Evolutionary conservation across 148 eudicot genomes (phyloP), one percentile per base, ranked within the genome.

Genomic region (Rhododendron griersonianum): DNA sequence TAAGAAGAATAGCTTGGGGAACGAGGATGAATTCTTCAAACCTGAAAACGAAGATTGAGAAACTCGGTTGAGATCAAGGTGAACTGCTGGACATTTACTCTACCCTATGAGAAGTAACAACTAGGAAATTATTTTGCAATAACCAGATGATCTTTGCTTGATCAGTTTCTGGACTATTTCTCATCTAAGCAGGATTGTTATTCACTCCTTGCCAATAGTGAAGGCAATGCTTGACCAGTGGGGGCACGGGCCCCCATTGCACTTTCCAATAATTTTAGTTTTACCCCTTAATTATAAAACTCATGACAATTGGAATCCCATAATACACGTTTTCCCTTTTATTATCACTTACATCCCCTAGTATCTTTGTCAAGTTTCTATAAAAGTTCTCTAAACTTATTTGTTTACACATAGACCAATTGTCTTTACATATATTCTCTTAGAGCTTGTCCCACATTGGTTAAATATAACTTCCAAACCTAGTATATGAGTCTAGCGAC

Each of bases 1-100:
- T 86, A 81, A 98, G 91, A 78, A 98, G 98, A 89, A 94, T 83
- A 23, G 99, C 99, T 90, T 94, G 98, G 81, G 96, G 94, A 78
- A 94, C 85, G 35, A 98, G 91, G 85, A 91, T 92, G 90, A 98
- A 98, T 89, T 98, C 98, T 51, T 98, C 98, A 89, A 95, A 98
- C 91, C 99, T 97, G 91, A 89, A 80, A 83, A 84, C 45, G 15
- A 39, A 74, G 37, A 55, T 9, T 30, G 19, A 14, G 77, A 8
- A 59, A 28, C 76, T 48, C 69, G 44, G 80, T 83, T 11, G 18
- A 11, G 76, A 13, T 19, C 21, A 25, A 33, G 86, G 71, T 6
- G n/a, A 16, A 33, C 37, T 21, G 51, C 9, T 77, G 4, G 25
- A 77, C 9, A 33, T 18, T 16, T 18, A 81, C 67, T 14, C 28